Evolutionary conservation across 495 filamentous ascomycete species (phyloP).

Genomic region (Podospora pseudocomata): DNA sequence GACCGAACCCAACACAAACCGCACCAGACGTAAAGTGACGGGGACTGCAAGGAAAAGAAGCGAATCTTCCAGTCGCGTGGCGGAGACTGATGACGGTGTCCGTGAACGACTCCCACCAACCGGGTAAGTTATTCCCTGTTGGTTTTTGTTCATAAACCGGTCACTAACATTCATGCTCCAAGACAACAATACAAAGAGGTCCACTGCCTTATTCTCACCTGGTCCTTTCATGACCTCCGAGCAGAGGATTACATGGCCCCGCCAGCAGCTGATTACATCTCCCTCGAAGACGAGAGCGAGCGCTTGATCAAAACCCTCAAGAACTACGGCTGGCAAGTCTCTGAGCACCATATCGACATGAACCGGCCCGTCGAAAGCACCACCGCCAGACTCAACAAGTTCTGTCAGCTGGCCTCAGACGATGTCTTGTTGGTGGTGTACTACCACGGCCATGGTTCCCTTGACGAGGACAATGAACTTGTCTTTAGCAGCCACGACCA

Average conservation of each 20-base stretch:
- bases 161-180: conserved; percentile 7
- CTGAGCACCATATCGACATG: conserved; percentile 34
- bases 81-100: conserved; percentile 1
- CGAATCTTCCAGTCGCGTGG: conserved; percentile 11
- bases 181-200: conserved; percentile 28
- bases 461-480: conserved; percentile 34
- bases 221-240: conserved; percentile 33
- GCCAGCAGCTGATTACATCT: conserved; percentile 26
- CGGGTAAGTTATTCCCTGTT: conserved; percentile 17
- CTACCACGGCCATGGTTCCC: conserved; percentile 34
- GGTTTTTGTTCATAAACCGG: background rate
- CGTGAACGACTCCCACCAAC: background rate
- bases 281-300: conserved; percentile 34
- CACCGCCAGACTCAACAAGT: conserved; percentile 20
- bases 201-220: conserved; percentile 32
- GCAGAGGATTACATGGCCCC: conserved; percentile 27
- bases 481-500: conserved; percentile 39
- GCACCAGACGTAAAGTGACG: background rate
- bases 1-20: background rate
- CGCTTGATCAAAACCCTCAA: conserved; percentile 28
- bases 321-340: conserved; percentile 28
- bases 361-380: conserved; percentile 18
- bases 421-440: conserved; percentile 35
- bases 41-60: background rate
- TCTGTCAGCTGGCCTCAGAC: conserved; percentile 24